Percentiles rank a stretch among this genome's conserved stretches.
These are phyloP conservation scores for Juglanconis sp. DNA, from an alignment of 2,329 filamentous ascomycete species.

Conservation along the genomic window DNA sequence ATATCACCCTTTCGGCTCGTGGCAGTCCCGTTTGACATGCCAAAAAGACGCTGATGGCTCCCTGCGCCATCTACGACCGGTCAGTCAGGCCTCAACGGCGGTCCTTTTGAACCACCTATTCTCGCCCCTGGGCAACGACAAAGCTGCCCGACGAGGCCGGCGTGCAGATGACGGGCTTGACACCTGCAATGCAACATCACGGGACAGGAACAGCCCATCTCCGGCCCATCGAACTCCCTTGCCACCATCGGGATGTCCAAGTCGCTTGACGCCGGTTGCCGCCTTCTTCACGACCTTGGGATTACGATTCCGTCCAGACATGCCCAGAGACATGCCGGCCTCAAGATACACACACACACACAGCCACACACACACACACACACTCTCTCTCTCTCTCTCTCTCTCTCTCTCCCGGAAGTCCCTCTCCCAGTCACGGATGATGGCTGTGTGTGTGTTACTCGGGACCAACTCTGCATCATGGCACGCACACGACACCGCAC, in stretches of 20 bases:
- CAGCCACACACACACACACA: neutral
- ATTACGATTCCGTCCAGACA: neutral
- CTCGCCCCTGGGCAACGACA: neutral
- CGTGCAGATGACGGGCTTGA: conserved; percentile 8
- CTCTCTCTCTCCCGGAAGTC: too few species aligned
- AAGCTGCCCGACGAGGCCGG: conserved; percentile 4
- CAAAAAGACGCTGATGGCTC: conserved; percentile 1
- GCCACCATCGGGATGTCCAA: conserved; percentile 1
- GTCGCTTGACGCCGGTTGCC: conserved; percentile 12
- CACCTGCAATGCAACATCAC: conserved; percentile 10
- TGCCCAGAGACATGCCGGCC: too few species aligned
- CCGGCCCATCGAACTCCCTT: neutral
- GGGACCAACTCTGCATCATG: neutral
- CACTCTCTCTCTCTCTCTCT: too few species aligned
- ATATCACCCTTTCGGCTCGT: neutral
- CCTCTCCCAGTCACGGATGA: neutral
- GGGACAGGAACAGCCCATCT: conserved; percentile 1
- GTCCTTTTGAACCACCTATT: neutral
- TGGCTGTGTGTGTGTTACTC: neutral
- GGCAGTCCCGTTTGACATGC: neutral
- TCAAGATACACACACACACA: neutral
- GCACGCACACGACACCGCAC: neutral
- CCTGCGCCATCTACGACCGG: conserved; percentile 4
- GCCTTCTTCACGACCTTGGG: neutral
- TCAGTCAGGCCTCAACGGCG: neutral